A percentile compares a stretch with the other conserved stretches of the same genome.
Evolutionary conservation across 768 basidiomycete genomes (phyloP).

Genomic region (Agrocybe praecox): DNA sequence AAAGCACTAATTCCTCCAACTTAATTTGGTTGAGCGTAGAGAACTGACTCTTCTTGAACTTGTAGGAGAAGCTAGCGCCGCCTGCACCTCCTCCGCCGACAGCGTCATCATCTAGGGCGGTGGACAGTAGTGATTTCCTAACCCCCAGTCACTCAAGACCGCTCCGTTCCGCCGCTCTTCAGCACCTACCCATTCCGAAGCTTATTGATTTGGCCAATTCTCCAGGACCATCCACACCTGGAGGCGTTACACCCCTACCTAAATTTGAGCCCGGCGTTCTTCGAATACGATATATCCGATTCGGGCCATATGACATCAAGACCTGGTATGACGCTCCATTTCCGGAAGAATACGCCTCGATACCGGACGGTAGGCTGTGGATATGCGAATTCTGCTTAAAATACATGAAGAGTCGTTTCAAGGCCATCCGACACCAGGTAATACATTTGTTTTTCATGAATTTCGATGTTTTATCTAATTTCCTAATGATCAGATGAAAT

Average conservation of each 20-base stretch:
- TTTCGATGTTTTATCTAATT: conserved; percentile 3
- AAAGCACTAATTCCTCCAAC: conserved; percentile 20
- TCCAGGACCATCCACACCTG: conserved; percentile 45
- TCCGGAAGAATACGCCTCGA: conserved; percentile 93
- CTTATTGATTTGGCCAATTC: conserved; percentile 38
- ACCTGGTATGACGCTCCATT: conserved; percentile 99
- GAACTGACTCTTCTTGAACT: background rate
- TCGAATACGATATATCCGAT: conserved; percentile 86
- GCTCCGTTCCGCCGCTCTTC: conserved; percentile 57
- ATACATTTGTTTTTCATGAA: background rate
- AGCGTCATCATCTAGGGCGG: conserved; percentile 17
- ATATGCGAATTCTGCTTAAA: conserved; percentile 98
- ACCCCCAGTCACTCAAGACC: conserved; percentile 61
- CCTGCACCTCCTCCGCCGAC: conserved; percentile 34
- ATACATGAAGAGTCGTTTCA: conserved; percentile 95
- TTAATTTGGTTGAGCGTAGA: background rate
- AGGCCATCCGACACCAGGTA: conserved; percentile 83
- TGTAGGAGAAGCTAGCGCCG: conserved; percentile 53
- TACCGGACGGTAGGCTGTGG: conserved; percentile 92
- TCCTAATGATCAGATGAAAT: conserved; percentile 70
- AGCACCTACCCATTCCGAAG: conserved; percentile 33
- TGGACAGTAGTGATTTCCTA: conserved; percentile 24
- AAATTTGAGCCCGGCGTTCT: conserved; percentile 41
- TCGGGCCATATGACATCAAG: conserved; percentile 90
- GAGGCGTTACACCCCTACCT: conserved; percentile 28